Evolutionary conservation across 2,329 filamentous ascomycete genomes (phyloP), one percentile per base, ranked within the genome.

Genomic region (Fusarium lateritium): DNA sequence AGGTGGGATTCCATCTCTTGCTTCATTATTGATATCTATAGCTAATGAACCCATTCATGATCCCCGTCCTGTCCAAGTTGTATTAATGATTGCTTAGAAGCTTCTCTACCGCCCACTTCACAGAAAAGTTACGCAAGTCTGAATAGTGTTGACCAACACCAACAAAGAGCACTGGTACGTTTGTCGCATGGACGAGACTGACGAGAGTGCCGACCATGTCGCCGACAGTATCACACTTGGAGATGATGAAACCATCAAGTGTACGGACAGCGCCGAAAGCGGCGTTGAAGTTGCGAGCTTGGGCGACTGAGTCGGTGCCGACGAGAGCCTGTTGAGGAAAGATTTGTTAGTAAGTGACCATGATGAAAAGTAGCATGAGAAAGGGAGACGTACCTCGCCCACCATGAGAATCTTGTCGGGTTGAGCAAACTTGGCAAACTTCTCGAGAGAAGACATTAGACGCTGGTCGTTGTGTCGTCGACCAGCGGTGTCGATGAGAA

Each of bases 361-460:
- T 28, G 15, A 4, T 8, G 36, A 17, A n/a, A 31, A 17, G 19
- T 22, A 15, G 5, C 19, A 22, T 10, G 13, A 17, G 15, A 39
- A 31, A 26, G n/a, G 22, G 46, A 51, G 19, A 50, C 78, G 55
- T 78, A 83, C 83, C 79, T 87, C 85, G 74, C 85, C 87, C 67
- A 99, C 96, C 94, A 99, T 98, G 78, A 99, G 89, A 69, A 99
- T 98, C 85, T 99, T 98, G 81, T 99, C 95, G 1, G 97, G 97
- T 70, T 95, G 89, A 1, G 96, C 96, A 74, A 98, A 92, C 78
- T 97, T 97, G 67, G 94, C 95, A 78, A 99, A 99, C 77, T 98
- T 99, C 80, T 98, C 96, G 36, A 99, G 86, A 5, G 92, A 95
- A 14, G 93, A 96, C 97, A 99, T 99, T 65, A 99, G 88, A 9